These are phyloP conservation scores for Lichenothelia convexa DNA, from an alignment of 495 filamentous ascomycete species.

Conservation along the genomic window DNA sequence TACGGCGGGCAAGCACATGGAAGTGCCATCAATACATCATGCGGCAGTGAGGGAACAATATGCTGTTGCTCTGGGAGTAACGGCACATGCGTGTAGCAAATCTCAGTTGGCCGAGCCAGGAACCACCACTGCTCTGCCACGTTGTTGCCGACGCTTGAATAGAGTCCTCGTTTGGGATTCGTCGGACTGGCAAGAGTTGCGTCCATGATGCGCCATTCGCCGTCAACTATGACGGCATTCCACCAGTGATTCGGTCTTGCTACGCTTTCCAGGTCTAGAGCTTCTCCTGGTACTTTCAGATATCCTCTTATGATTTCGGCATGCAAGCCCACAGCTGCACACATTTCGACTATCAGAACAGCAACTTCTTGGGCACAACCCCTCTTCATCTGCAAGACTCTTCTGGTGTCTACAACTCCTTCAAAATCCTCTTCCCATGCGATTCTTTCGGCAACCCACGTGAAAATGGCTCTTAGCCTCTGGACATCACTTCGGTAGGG, in stretches of 20 bases:
- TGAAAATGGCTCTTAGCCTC: conserved; percentile 81
- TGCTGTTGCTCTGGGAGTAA: conserved; percentile 74
- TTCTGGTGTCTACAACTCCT: conserved; percentile 56
- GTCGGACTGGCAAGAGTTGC: conserved; percentile 82
- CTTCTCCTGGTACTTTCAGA: conserved; percentile 76
- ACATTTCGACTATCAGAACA: conserved; percentile 82
- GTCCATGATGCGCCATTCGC: conserved; percentile 94
- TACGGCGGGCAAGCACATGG: conserved; percentile 72
- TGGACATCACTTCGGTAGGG: conserved; percentile 93
- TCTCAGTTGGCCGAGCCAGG: conserved; percentile 63
- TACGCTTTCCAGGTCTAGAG: conserved; percentile 54
- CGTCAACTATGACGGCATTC: conserved; percentile 88
- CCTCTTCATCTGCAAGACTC: conserved; percentile 66
- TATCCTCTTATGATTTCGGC: conserved; percentile 72
- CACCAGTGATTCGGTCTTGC: conserved; percentile 91
- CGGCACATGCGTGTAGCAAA: conserved; percentile 91
- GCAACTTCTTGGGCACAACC: conserved; percentile 87
- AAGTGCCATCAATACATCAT: conserved; percentile 66
- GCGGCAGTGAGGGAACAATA: conserved; percentile 70
- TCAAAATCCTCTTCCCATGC: conserved; percentile 94
- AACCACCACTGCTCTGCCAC: conserved; percentile 82
- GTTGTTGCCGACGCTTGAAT: conserved; percentile 50
- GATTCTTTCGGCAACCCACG: conserved; percentile 88
- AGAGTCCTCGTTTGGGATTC: conserved; percentile 57
- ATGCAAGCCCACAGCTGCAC: conserved; percentile 69